Evolutionary conservation across 2,329 filamentous ascomycete genomes (phyloP).

Genomic region (Penicillium sp.): DNA sequence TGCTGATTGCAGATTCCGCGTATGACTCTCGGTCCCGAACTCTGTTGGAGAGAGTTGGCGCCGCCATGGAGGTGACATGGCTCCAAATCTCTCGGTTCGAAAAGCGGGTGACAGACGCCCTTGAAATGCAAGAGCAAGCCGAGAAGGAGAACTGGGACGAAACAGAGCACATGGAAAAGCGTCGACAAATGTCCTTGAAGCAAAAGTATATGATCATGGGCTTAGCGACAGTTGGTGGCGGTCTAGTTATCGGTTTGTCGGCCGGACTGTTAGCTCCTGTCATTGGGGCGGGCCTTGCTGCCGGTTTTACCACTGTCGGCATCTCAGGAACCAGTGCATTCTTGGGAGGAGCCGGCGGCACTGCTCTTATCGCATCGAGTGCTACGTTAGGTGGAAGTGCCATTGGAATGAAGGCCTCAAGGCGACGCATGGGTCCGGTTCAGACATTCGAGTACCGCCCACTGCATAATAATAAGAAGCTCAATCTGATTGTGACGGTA

Average conservation of each 20-base stretch:
- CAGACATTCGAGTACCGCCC: conserved; percentile 96
- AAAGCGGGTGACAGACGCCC: conserved; percentile 89
- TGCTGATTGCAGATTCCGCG: conserved; percentile 90
- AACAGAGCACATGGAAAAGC: conserved; percentile 81
- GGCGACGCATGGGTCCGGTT: conserved; percentile 81
- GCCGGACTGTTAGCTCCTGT: conserved; percentile 87
- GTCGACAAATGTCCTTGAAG: conserved; percentile 74
- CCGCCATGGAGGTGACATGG: conserved; percentile 75
- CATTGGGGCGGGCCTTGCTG: conserved; percentile 87
- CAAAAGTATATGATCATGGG: conserved; percentile 92
- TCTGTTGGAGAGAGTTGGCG: conserved; percentile 75
- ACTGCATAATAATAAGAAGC: conserved; percentile 93
- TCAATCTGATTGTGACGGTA: conserved; percentile 91
- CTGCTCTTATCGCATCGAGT: conserved; percentile 86
- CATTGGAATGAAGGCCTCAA: conserved; percentile 79
- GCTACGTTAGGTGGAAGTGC: conserved; percentile 80
- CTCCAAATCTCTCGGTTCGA: conserved; percentile 94
- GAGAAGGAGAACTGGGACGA: conserved; percentile 98
- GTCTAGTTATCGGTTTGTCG: conserved; percentile 89
- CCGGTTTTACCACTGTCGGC: conserved; percentile 91
- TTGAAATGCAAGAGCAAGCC: conserved; percentile 95
- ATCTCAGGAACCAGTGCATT: conserved; percentile 84
- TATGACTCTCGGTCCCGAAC: conserved; percentile 86
- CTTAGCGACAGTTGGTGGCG: conserved; percentile 88
- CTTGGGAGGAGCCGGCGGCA: conserved; percentile 82